A percentile compares a stretch with the other conserved stretches of the same genome.
Conservation (phyloP, 2,329 filamentous ascomycete genomes). For the Cadophora sp. region DNA sequence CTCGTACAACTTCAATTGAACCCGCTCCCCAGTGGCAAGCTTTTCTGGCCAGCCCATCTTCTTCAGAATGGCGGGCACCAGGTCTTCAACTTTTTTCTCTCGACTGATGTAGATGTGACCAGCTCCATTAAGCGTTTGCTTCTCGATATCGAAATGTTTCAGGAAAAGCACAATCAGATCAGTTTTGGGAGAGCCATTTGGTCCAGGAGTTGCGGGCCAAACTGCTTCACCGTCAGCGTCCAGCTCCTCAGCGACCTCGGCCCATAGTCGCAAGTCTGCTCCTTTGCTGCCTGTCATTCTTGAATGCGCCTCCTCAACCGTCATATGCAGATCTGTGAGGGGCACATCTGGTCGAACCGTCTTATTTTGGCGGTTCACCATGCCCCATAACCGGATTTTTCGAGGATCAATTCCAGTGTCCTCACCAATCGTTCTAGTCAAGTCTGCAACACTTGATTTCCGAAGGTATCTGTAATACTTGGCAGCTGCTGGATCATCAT, state of each 20-base stretch:
- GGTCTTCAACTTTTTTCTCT: conserved; percentile 85
- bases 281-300: conserved; percentile 73
- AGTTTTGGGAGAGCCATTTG: conserved; percentile 64
- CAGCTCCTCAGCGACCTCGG: conserved; percentile 76
- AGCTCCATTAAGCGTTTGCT: conserved; percentile 77
- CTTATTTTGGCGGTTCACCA: conserved; percentile 99
- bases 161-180: conserved; percentile 83
- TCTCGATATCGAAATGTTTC: conserved; percentile 85
- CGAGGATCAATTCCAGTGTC: conserved; percentile 73
- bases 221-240: conserved; percentile 71
- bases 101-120: conserved; percentile 88
- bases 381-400: conserved; percentile 86
- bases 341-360: conserved; percentile 91
- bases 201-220: conserved; percentile 71
- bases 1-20: conserved; percentile 78
- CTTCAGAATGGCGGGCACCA: conserved; percentile 77
- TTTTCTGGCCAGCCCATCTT: conserved; percentile 88
- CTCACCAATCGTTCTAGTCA: conserved; percentile 72
- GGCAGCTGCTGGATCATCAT: conserved; percentile 70
- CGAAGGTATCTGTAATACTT: conserved; percentile 76
- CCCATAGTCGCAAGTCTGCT: conserved; percentile 79
- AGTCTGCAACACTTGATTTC: conserved; percentile 77
- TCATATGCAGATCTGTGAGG: conserved; percentile 78
- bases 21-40: conserved; percentile 65
- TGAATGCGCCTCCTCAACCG: conserved; percentile 74